phyloP scores from a whole-genome alignment of 164 flowering plant genomes.

The Aristolochia fimbriata region DNA sequence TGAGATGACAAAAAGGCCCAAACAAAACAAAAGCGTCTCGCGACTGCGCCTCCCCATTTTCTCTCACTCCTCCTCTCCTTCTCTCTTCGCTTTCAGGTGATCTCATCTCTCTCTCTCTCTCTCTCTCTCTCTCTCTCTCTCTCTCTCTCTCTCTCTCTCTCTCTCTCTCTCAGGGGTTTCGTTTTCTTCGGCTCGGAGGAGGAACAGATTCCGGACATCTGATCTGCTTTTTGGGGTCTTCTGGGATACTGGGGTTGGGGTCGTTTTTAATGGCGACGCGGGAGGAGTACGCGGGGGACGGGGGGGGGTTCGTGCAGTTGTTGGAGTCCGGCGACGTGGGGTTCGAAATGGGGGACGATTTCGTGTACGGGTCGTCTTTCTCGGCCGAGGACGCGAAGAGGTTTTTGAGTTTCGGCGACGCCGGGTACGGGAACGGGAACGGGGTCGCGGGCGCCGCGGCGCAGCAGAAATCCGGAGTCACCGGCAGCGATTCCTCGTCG shows the following conservation, averaged over 20 bases:
- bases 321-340: constrained; percentile 26
- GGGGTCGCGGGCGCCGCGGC: constrained; percentile 2
- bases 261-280: constrained; percentile 29
- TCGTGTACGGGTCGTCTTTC: constrained; percentile 17
- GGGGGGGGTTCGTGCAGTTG: constrained; percentile 33
- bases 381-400: constrained; percentile 22
- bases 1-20: no score
- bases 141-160: no score
- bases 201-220: no score
- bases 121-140: no score
- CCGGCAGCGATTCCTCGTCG: constrained; percentile 44
- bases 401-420: constrained; percentile 55
- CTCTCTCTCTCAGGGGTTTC: no score
- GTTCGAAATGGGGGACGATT: constrained; percentile 13
- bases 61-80: not conserved
- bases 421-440: constrained; percentile 8
- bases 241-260: no score
- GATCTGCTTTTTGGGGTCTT: no score
- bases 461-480: constrained; percentile 21
- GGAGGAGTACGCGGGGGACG: constrained; percentile 13
- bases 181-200: no score
- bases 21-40: no score
- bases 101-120: no score
- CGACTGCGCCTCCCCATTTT: no score
- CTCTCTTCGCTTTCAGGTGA: not conserved